phyloP scores from a whole-genome alignment of 768 basidiomycete species.

The Gelatoporia subvermispora region DNA sequence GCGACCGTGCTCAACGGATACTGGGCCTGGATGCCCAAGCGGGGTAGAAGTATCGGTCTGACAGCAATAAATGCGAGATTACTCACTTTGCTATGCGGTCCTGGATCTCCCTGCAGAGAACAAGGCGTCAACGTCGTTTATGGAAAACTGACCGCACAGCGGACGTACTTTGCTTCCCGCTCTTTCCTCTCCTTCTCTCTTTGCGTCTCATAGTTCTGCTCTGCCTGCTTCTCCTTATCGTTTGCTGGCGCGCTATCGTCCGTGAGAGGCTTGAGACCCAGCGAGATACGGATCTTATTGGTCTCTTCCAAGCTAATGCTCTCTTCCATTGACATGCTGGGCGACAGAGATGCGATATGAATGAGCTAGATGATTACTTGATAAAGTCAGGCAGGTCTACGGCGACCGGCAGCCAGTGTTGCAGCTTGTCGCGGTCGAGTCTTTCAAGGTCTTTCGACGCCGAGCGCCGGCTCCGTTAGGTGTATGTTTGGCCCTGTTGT shows the following conservation, averaged over 20 bases:
- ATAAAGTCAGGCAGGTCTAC: no score
- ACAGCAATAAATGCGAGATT: constrained; percentile 14
- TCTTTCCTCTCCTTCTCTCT: constrained; percentile 67
- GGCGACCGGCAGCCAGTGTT: no score
- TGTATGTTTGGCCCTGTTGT: no score
- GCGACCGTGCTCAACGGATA: constrained; percentile 35
- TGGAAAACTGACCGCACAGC: constrained; percentile 9
- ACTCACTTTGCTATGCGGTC: constrained; percentile 89
- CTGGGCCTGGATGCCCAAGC: constrained; percentile 25
- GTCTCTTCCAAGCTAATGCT: constrained; percentile 92
- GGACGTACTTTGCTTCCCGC: constrained; percentile 67
- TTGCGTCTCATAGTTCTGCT: constrained; percentile 75
- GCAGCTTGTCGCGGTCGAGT: no score
- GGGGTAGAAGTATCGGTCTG: constrained; percentile 25
- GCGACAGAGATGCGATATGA: neutral
- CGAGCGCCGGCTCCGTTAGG: no score
- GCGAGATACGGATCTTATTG: constrained; percentile 89
- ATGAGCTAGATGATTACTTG: neutral
- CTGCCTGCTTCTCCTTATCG: constrained; percentile 79
- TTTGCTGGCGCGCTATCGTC: constrained; percentile 71
- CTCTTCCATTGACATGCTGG: constrained; percentile 61
- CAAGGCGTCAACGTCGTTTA: constrained; percentile 16
- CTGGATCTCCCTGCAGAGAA: constrained; percentile 51
- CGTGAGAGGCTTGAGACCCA: constrained; percentile 90
- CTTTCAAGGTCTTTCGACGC: no score